Conservation (phyloP, 2,329 filamentous ascomycete genomes). For the Fusarium algeriense region DNA sequence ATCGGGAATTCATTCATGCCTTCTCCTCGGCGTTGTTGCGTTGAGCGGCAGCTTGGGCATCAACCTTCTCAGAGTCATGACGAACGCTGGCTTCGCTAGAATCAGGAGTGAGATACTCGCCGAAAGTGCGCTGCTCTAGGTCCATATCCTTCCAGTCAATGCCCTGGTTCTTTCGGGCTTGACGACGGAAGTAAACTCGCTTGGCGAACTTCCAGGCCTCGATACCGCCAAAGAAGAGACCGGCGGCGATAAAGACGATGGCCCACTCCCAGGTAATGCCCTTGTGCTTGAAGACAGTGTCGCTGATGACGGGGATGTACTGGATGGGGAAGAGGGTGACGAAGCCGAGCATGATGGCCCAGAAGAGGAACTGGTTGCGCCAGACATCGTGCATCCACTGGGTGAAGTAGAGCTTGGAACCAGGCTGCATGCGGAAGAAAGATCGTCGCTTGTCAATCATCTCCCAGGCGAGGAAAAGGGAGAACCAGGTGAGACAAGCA, state of each 20-base stretch:
- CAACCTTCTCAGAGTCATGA: conserved; percentile 44
- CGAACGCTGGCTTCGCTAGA: conserved; percentile 47
- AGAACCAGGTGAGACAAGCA: conserved; percentile 80
- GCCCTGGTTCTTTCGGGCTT: conserved; percentile 41
- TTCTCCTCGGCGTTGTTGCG: conserved; percentile 36
- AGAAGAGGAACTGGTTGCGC: conserved; percentile 80
- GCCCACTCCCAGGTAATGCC: conserved; percentile 74
- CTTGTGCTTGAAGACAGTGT: conserved; percentile 69
- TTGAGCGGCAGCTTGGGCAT: conserved; percentile 19
- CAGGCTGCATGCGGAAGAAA: conserved; percentile 80
- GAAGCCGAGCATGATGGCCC: conserved; percentile 65
- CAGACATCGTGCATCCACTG: conserved; percentile 77
- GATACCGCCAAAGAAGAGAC: conserved; percentile 68
- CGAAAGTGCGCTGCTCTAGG: conserved; percentile 56
- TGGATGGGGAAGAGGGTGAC: conserved; percentile 63
- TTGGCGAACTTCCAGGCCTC: conserved; percentile 72
- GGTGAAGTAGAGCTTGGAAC: conserved; percentile 69
- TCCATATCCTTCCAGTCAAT: conserved; percentile 54
- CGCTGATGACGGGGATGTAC: conserved; percentile 72
- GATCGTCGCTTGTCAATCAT: conserved; percentile 78
- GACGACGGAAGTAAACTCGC: conserved; percentile 57
- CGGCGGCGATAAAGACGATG: conserved; percentile 66
- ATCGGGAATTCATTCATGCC: conserved; percentile 26
- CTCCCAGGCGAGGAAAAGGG: conserved; percentile 83
- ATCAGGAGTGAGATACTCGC: conserved; percentile 52